Percentiles rank a stretch among this genome's conserved stretches.
Conservation (phyloP, 2,329 filamentous ascomycete genomes). For the Fusarium virguliforme region DNA sequence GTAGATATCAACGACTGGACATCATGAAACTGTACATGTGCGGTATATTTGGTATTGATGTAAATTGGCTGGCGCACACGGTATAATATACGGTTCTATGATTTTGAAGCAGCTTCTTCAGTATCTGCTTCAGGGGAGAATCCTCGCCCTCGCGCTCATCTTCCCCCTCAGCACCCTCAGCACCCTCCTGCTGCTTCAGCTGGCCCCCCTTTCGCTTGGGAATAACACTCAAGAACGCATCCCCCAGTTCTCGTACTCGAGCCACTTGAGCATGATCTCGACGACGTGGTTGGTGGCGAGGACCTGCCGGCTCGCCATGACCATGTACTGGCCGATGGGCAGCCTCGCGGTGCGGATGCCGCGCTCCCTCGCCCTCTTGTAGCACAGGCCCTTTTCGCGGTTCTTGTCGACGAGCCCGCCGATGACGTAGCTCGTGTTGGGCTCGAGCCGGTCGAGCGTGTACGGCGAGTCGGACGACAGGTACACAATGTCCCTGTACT, state of each 20-base stretch:
- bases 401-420: constrained; percentile 97
- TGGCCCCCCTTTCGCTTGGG: constrained; percentile 90
- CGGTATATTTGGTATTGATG: constrained; percentile 38
- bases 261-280: constrained; percentile 95
- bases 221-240: constrained; percentile 89
- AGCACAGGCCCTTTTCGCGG: constrained; percentile 94
- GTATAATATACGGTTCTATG: constrained; percentile 40
- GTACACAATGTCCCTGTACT: constrained; percentile 77
- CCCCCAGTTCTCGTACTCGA: constrained; percentile 93
- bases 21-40: constrained; percentile 44
- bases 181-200: constrained; percentile 65
- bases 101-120: constrained; percentile 22
- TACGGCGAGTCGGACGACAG: constrained; percentile 93
- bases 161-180: constrained; percentile 41
- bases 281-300: constrained; percentile 96
- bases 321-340: constrained; percentile 95
- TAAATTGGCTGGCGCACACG: constrained; percentile 43
- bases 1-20: constrained; percentile 24
- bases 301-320: constrained; percentile 89
- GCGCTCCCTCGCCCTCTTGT: constrained; percentile 81
- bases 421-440: constrained; percentile 92
- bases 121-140: constrained; percentile 6
- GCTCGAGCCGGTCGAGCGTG: constrained; percentile 85
- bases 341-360: constrained; percentile 91
- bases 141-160: constrained; percentile 52